Base-by-base conservation (phyloP, 345 rosid genomes). In the Iberis pinnata region DNA sequence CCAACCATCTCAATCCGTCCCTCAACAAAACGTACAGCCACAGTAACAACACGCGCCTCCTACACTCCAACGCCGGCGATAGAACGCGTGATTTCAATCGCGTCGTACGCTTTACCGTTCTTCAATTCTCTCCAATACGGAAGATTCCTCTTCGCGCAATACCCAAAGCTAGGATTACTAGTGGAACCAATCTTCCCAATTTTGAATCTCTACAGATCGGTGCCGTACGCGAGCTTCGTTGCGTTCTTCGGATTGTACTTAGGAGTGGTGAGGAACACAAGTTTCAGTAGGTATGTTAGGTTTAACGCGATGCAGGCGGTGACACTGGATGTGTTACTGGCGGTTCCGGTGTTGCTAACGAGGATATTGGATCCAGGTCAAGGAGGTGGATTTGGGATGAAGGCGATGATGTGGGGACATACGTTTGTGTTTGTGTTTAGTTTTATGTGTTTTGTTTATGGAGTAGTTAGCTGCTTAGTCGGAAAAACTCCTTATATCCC, bases 271-370 rank as follows among this genome's bases (percentile, higher is more conserved):
- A 72, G 95, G 58, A 90, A 90, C 70, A 80, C 83, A 7, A 71
- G 72, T 24, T 75, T 90, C 64, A 78, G 75, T 51, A 80, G 58
- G 38, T 87, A 82, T 64, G 88, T 78, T 14, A 58, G 95, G 67
- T 90, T 84, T 71, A 87, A 84, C 54, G 70, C 96, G 4, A 90
- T 90, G 98, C 98, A 90, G 63, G 96, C 96, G 9, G 81, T 90
- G 40, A 78, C 92, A 18, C 60, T 90, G 19, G 98, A 90, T 65
- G 96, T 87, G 36, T 75, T 90, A n/a, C 50, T 90, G 38, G 87
- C 82, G 33, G 72, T 86, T 43, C 94, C 94, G 13, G 36, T 80
- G 57, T 70, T 86, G 14, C 29, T 86, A 41, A 75, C 87, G 9
- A 53, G 88, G 37, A 82, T 82, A 19, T 53, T 90, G 38, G 83